Base-by-base conservation (phyloP, 2,329 filamentous ascomycete genomes). In the Aspergillus pseudonomiae region DNA sequence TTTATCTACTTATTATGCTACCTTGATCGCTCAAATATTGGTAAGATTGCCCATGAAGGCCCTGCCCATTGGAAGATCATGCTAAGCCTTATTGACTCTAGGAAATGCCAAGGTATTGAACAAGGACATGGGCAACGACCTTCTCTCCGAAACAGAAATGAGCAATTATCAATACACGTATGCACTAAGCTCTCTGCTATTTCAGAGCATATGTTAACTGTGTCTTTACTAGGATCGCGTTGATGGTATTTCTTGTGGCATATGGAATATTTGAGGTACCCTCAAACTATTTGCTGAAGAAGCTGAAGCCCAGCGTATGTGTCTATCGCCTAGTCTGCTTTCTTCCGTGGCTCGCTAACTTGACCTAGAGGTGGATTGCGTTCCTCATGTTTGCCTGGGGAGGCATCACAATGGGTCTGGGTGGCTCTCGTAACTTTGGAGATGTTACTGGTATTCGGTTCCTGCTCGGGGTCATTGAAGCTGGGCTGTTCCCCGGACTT, bases 11-110 rank as follows among this genome's bases (percentile, higher is more conserved):
- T 59, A 24, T 26, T 59, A 4, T 34, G 34, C 28, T 52, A 59
- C 57, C 57, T 59, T 9, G 57, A 59, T 16, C 43, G 57, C 14
- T 59, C 57, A 6, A 59, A 59, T 21, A 59, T 59, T 45, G 57
- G 57, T 28, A 5, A 43, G 7, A 16, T 5, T 36, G n/a, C 41
- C 9, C 0, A 43, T 43, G 6, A 43, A 21, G 7, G 4, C 1
- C 1, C 4, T 6, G 3, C 14, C 41, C 19, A 1, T 10, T 11
- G 41, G n/a, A 43, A 4, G 1, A 43, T 7, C 3, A 21, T 4
- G 2, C n/a, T 43, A 43, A 43, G 19, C 2, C 1, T n/a, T 9
- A 4, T 41, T 41, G 41, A 21, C 41, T 43, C 19, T 2, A 43
- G 41, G 41, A 11, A 59, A 59, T 26, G 57, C 57, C 30, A 59